Conservation (phyloP, 2,329 filamentous ascomycete species). For the Verticillium longisporum region DNA sequence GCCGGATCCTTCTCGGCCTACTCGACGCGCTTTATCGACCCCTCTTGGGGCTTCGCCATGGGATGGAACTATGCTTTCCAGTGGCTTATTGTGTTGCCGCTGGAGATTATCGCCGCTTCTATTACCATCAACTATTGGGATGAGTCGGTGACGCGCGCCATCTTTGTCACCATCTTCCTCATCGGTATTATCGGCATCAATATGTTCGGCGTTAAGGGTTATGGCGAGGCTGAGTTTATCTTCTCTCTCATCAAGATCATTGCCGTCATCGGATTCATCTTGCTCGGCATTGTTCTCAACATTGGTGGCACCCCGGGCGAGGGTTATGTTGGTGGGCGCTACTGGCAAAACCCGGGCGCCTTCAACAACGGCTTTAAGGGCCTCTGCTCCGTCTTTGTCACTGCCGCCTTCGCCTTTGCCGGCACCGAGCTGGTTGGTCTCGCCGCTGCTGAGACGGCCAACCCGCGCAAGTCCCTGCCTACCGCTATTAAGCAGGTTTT, state of each 20-base stretch:
- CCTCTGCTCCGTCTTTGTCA: slow-evolving; percentile 72
- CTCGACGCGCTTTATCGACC: slow-evolving; percentile 86
- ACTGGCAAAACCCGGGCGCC: slow-evolving; percentile 75
- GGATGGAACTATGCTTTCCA: slow-evolving; percentile 91
- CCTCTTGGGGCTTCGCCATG: slow-evolving; percentile 93
- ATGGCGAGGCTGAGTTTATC: slow-evolving; percentile 83
- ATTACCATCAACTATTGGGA: slow-evolving; percentile 82
- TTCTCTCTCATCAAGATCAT: slow-evolving; percentile 82
- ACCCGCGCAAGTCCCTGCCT: slow-evolving; percentile 73
- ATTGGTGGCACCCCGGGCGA: slow-evolving; percentile 68
- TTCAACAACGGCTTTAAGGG: slow-evolving; percentile 80
- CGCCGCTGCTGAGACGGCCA: slow-evolving; percentile 71
- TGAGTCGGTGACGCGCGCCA: slow-evolving; percentile 53
- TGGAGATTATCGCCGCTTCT: slow-evolving; percentile 82
- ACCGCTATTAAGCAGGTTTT: slow-evolving; percentile 90
- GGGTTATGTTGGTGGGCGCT: slow-evolving; percentile 73
- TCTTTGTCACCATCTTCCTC: slow-evolving; percentile 81
- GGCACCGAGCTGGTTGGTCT: slow-evolving; percentile 72
- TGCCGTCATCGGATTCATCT: slow-evolving; percentile 82
- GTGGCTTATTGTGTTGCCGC: slow-evolving; percentile 76
- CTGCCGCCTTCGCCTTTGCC: slow-evolving; percentile 68
- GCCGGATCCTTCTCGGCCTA: slow-evolving; percentile 89
- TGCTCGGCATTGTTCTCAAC: slow-evolving; percentile 81
- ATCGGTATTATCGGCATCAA: slow-evolving; percentile 73
- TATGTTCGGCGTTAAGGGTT: slow-evolving; percentile 79